Base-by-base conservation (phyloP, 805 yeast species). In the Kodamaea sagamina region DNA sequence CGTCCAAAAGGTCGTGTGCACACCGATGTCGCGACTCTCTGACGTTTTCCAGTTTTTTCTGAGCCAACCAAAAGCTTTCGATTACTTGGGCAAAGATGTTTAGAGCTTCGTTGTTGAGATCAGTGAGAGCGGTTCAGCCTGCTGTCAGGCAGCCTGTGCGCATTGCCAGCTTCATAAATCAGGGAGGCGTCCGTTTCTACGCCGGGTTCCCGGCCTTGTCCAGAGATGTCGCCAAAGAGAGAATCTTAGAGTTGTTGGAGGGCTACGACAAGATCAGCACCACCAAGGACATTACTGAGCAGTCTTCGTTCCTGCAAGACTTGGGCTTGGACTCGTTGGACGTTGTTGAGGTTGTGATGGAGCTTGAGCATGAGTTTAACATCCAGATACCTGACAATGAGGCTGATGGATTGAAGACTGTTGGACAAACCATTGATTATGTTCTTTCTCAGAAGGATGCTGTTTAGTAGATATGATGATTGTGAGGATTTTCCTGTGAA, bases 201-300 rank as follows among this genome's bases (percentile, higher is more conserved):
- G 79, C 86, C 26, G 75, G 72, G 39, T 79, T 77, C 48, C 84
- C 86, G 21, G 72, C 75, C 22, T 69, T 82, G 53, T 78, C 85
- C 34, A 78, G 75, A 60, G 86, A 82, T n/a, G 60, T 77, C 28
- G 79, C 84, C 42, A 69, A 68, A 41, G 84, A 79, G 54, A 75
- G 89, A 68, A 70, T 82, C 43, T 57, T 80, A 43, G 86, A 82
- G 56, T 65, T 82, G 54, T 70, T 82, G 49, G 86, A 82, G 62
- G 80, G 84, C 6, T 82, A 77, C 63, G 82, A 77, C 52, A 82
- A 81, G 57, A 72, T 78, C 15, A 71, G 71, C 32, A 17, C 47
- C 25, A 49, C 59, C 38, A 68, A 65, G 46, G 71, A 65, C 29
- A 63, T 71, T 49, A 59, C 59, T 28, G 75, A 70, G 45, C 53